Evolutionary conservation across 768 basidiomycete genomes (phyloP).

Genomic region (Wakefieldia striispora): DNA sequence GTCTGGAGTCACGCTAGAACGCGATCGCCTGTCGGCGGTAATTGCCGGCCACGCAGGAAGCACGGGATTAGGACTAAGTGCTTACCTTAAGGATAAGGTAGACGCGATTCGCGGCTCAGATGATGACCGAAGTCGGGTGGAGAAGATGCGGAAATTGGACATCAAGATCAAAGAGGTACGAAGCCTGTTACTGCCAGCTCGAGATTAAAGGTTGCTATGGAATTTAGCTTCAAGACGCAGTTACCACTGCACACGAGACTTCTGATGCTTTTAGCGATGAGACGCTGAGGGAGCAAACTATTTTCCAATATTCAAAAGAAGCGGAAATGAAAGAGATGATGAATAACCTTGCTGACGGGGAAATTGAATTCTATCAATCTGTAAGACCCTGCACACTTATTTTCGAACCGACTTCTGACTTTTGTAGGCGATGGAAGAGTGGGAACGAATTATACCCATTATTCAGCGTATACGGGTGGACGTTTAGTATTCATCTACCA

Average conservation of each 20-base stretch:
- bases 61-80: conserved; percentile 78
- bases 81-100: conserved; percentile 90
- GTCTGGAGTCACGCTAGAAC: conserved; percentile 87
- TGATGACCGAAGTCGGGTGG: conserved; percentile 88
- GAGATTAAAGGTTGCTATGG: conserved; percentile 1
- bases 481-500: conserved; percentile 47
- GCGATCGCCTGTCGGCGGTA: conserved; percentile 87
- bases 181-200: background rate
- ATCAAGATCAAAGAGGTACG: conserved; percentile 90
- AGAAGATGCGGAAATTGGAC: conserved; percentile 92
- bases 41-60: conserved; percentile 87
- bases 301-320: conserved; percentile 89
- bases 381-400: conserved; percentile 38
- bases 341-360: conserved; percentile 84
- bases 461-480: conserved; percentile 94
- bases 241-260: conserved; percentile 91
- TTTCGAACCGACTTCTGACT: conserved; percentile 4
- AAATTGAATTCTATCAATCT: conserved; percentile 92
- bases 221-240: conserved; percentile 88
- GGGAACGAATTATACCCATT: conserved; percentile 92
- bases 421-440: conserved; percentile 88
- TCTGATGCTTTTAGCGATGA: conserved; percentile 96
- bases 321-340: conserved; percentile 98
- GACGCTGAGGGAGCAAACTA: conserved; percentile 84
- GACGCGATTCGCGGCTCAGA: conserved; percentile 91